Evolutionary conservation across 371 early-diverging fungal species (phyloP), one percentile per base, ranked within the genome.

Genomic region (Mucor saturninus): DNA sequence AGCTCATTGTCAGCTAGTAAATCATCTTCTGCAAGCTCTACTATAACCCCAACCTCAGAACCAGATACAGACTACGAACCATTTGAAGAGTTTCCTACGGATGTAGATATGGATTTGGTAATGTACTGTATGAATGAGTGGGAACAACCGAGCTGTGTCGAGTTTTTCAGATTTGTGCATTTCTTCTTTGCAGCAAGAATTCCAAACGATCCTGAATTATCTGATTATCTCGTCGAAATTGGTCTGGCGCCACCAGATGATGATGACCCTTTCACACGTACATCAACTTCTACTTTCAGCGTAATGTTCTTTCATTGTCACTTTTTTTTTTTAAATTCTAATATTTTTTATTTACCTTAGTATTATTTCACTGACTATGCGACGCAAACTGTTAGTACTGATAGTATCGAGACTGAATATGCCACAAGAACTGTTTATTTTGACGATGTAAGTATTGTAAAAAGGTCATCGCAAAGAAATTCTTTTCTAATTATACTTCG

Each of bases 181-280:
- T 53, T 29, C 29, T 64, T 50, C n/a, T 59, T 64, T 21, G 29
- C 11, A 26, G 54, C 31, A 45, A 58, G 50, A 59, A 4, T 64
- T n/a, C 35, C 35, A 11, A 29, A n/a, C 14, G 64, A 64, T 28
- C 52, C 50, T 11, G 37, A 50, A 8, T 37, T 64, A 7, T 28
- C 30, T 4, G 15, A 40, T 3, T 56, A 63, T 30, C 63, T 63
- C 6, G 28, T 48, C 1, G 58, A 31, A 13, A 8, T 58, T 13
- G 49, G 58, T 13, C 11, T 58, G 26, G 48, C 46, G 26, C 30
- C 43, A 11, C 49, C 58, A n/a, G 49, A 48, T 14, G 35, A 49
- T 2, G 35, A 49, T 2, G 48, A 50, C 29, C 11, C 38, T 13
- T 2, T 59, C 7, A 59, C 59, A 9, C 6, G 5, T 2, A 59